Conservation (phyloP, 495 filamentous ascomycete genomes). For the Neurospora africana region DNA sequence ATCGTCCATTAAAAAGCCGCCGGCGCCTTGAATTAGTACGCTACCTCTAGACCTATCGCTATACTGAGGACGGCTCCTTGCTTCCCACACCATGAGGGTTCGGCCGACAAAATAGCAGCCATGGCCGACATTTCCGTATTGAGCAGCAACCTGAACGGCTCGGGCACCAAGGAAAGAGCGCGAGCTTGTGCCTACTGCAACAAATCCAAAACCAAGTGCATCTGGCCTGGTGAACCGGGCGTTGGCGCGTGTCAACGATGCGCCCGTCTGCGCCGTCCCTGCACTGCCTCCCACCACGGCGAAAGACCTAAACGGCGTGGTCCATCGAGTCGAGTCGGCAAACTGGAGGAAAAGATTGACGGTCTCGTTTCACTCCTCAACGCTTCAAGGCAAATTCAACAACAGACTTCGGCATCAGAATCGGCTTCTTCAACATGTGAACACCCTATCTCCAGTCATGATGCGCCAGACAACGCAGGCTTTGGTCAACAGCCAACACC, state of each 20-base stretch:
- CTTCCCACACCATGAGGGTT: not conserved
- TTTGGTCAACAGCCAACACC: not conserved
- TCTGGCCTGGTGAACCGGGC: slow-evolving; percentile 7
- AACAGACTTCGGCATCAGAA: not conserved
- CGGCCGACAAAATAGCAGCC: not conserved
- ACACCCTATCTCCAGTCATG: not conserved
- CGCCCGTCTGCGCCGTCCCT: not conserved
- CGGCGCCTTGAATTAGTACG: not conserved
- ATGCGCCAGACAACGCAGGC: not conserved
- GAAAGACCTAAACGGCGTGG: slow-evolving; percentile 1
- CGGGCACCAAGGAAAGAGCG: not conserved
- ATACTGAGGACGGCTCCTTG: not conserved
- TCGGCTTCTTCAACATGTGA: not conserved
- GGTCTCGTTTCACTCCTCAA: slow-evolving; percentile 20
- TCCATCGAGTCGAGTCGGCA: slow-evolving; percentile 12
- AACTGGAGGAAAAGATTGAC: slow-evolving; percentile 24
- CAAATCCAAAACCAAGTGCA: slow-evolving; percentile 12
- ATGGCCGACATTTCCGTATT: slow-evolving; percentile 1
- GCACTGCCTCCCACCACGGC: not conserved
- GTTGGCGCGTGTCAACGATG: slow-evolving; percentile 4
- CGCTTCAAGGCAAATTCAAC: slow-evolving; percentile 12
- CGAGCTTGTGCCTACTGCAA: slow-evolving; percentile 12
- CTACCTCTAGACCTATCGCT: not conserved
- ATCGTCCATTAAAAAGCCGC: not conserved
- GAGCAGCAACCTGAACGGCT: not conserved